Conservation (phyloP, 2,329 filamentous ascomycete genomes). For the Cladophialophora bantiana region DNA sequence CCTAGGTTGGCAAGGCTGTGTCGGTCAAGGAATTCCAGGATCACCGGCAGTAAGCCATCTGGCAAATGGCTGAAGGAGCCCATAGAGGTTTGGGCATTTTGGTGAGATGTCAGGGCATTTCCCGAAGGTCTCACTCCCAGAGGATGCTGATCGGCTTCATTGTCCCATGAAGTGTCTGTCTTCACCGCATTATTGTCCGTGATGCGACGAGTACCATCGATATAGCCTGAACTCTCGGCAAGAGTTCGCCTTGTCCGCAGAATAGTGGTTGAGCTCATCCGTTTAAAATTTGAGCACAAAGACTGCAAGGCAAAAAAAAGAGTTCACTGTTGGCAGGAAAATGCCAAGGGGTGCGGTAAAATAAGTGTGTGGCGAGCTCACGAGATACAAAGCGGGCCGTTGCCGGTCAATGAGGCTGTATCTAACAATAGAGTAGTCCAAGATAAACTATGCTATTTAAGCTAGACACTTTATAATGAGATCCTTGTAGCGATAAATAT, state of each 20-base stretch:
- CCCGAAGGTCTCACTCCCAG: constrained; percentile 85
- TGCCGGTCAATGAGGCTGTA: no score
- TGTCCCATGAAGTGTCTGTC: constrained; percentile 11
- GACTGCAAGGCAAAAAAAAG: no score
- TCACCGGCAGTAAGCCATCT: constrained; percentile 77
- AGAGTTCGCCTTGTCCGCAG: constrained; percentile 10
- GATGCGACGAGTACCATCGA: constrained; percentile 3
- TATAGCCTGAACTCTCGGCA: neutral
- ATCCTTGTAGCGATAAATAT: no score
- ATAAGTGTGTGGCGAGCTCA: no score
- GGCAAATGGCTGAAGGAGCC: constrained; percentile 74
- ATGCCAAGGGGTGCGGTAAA: no score
- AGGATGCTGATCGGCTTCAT: constrained; percentile 74
- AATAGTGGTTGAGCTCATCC: constrained; percentile 26
- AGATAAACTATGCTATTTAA: no score
- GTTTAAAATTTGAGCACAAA: neutral
- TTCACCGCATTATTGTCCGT: constrained; percentile 1
- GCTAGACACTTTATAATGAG: no score
- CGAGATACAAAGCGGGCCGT: no score
- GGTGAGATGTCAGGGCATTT: constrained; percentile 73
- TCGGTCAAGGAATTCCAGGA: constrained; percentile 78
- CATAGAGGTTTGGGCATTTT: constrained; percentile 70
- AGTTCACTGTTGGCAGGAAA: no score
- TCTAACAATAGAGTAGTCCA: no score
- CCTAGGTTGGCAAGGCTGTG: constrained; percentile 70